Conservation (phyloP, 129 eudicot species). For the Glebionis coronaria region DNA sequence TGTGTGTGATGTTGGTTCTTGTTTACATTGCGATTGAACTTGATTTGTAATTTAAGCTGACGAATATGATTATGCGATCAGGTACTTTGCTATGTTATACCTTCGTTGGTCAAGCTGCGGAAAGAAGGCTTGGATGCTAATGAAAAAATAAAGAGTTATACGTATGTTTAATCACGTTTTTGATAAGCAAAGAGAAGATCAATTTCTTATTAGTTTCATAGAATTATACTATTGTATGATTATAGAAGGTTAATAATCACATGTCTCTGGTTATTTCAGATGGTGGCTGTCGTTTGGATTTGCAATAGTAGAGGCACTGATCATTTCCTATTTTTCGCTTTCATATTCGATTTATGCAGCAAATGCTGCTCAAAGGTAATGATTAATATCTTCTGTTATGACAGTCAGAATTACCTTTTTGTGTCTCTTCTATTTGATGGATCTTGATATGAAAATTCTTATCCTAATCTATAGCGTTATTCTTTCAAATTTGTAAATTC, state of each 20-base stretch:
- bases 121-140: conserved; percentile 98
- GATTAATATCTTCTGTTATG: neutral
- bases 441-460: neutral
- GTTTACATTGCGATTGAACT: conserved; percentile 2
- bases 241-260: conserved; percentile 4
- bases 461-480: too few species aligned
- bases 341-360: conserved; percentile 90
- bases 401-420: neutral
- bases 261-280: conserved; percentile 44
- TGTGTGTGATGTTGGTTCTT: neutral
- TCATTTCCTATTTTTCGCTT: conserved; percentile 74
- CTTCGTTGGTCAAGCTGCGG: conserved; percentile 91
- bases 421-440: neutral
- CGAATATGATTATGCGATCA: conserved; percentile 28
- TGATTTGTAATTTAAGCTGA: conserved; percentile 21
- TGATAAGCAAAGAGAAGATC: conserved; percentile 49
- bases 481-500: too few species aligned
- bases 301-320: conserved; percentile 75
- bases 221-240: conserved; percentile 7
- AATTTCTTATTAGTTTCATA: conserved; percentile 17
- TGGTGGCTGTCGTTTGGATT: conserved; percentile 95
- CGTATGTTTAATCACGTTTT: conserved; percentile 67
- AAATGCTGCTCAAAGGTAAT: conserved; percentile 64
- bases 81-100: conserved; percentile 82
- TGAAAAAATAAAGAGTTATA: conserved; percentile 96